A percentile compares a stretch with the other conserved stretches of the same genome.
Conservation (phyloP, 768 basidiomycete genomes). For the Leucocoprinus leucothites region DNA sequence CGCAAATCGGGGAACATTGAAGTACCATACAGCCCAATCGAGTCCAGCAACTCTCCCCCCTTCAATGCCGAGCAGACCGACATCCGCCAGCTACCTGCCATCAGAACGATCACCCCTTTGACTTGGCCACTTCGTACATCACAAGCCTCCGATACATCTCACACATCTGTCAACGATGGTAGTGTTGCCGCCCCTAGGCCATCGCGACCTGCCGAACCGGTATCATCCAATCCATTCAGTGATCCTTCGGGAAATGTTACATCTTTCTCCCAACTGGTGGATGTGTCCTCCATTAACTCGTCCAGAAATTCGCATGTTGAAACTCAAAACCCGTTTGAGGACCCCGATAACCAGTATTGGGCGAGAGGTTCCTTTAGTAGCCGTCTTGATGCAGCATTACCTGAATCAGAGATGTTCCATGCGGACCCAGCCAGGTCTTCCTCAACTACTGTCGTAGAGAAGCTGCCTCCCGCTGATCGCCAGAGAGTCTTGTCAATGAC, state of each 20-base stretch:
- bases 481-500: not conserved
- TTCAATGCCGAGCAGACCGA: not conserved
- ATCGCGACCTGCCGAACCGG: not conserved
- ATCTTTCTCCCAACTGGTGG: not conserved
- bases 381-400: not conserved
- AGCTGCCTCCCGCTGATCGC: not conserved
- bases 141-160: not conserved
- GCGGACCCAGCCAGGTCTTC: not conserved
- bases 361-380: not conserved
- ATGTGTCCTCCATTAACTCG: not conserved
- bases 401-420: not conserved
- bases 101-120: not conserved
- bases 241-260: not conserved
- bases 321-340: constrained; percentile 5
- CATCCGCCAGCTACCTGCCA: not conserved
- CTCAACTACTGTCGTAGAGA: not conserved
- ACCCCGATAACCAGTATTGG: not conserved
- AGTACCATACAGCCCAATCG: not conserved
- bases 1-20: not conserved
- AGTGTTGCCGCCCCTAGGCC: not conserved
- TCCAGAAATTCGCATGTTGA: not conserved
- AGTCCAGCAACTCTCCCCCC: not conserved
- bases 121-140: not conserved
- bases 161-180: not conserved
- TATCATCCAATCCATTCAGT: not conserved